Percentiles rank a stretch among this genome's conserved stretches.
These are phyloP conservation scores for Stephanodiscus minutulus DNA, from an alignment of 108 stramenopile genomes.

Conservation along the genomic window DNA sequence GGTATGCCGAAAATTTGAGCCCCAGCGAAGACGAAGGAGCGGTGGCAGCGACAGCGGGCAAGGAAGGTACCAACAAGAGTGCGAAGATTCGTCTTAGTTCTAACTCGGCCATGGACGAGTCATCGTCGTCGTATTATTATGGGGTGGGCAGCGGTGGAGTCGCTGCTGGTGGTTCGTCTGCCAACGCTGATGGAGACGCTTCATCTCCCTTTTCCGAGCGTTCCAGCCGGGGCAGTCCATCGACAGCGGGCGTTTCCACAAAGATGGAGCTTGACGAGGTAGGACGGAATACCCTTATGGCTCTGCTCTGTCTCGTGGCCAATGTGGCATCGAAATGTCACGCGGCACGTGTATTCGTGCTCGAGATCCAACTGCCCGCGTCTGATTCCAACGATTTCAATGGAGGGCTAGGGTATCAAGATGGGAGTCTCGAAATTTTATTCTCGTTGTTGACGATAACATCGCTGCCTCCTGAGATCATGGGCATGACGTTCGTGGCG, in stretches of 20 bases:
- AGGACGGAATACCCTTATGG: conserved; percentile 45
- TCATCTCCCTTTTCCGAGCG: conserved; percentile 33
- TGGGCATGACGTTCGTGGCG: conserved; percentile 69
- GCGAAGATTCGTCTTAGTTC: conserved; percentile 40
- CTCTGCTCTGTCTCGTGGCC: conserved; percentile 59
- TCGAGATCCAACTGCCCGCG: conserved; percentile 52
- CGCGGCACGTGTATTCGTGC: conserved; percentile 53
- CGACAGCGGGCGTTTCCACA: conserved; percentile 36
- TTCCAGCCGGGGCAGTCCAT: conserved; percentile 13
- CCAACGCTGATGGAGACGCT: background rate
- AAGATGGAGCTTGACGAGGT: conserved; percentile 64
- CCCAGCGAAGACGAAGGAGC: conserved; percentile 21
- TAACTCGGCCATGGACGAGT: conserved; percentile 31
- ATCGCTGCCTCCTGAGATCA: conserved; percentile 56
- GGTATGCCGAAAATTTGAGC: conserved; percentile 72
- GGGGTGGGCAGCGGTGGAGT: conserved; percentile 49
- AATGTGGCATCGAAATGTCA: conserved; percentile 59
- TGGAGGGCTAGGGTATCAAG: conserved; percentile 33
- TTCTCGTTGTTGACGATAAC: conserved; percentile 66
- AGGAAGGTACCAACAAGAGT: conserved; percentile 27
- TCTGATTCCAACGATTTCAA: conserved; percentile 13
- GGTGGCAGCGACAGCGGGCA: conserved; percentile 8
- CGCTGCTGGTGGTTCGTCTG: conserved; percentile 7
- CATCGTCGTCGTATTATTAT: conserved; percentile 77
- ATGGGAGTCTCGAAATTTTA: conserved; percentile 65